phyloP scores from a whole-genome alignment of 768 basidiomycete genomes.

The Leccinum rimulosum region DNA sequence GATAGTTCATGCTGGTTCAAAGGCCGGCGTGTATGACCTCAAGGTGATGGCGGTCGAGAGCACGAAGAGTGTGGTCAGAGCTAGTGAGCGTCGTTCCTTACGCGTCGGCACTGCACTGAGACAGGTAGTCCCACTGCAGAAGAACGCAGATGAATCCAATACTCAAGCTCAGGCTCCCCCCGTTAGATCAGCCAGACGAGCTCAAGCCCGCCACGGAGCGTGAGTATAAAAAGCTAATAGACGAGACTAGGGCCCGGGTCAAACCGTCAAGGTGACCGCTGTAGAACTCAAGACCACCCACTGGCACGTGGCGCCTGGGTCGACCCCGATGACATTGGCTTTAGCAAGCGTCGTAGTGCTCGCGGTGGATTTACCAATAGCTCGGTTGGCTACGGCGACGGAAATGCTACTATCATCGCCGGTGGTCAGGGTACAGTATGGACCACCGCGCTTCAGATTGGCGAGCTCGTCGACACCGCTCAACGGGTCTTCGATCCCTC shows the following conservation, averaged over 20 bases:
- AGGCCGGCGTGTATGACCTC: conserved; percentile 90
- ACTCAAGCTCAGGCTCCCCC: too few relatives aligned
- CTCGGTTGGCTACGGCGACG: conserved; percentile 66
- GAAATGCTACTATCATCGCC: conserved; percentile 86
- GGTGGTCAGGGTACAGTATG: conserved; percentile 99
- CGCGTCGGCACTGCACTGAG: not conserved
- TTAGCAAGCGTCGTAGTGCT: conserved; percentile 32
- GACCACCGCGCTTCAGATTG: conserved; percentile 96
- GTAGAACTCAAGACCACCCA: too few relatives aligned
- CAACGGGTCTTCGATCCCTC: conserved; percentile 89
- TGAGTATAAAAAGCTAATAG: too few relatives aligned
- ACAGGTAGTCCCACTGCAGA: too few relatives aligned
- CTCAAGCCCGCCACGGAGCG: too few relatives aligned
- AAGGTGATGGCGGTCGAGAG: conserved; percentile 94
- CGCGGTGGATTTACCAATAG: conserved; percentile 41
- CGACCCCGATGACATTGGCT: too few relatives aligned
- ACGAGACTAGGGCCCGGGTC: too few relatives aligned
- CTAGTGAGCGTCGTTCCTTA: conserved; percentile 53
- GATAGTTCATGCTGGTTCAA: conserved; percentile 93
- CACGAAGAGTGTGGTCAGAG: conserved; percentile 86
- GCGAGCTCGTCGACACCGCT: conserved; percentile 96
- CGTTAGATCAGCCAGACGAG: too few relatives aligned
- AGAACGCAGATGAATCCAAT: too few relatives aligned
- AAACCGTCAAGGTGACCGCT: too few relatives aligned
- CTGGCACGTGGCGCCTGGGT: too few relatives aligned